These are phyloP conservation scores for Trichoderma sp. DNA, from an alignment of 2,329 filamentous ascomycete genomes.

Conservation along the genomic window DNA sequence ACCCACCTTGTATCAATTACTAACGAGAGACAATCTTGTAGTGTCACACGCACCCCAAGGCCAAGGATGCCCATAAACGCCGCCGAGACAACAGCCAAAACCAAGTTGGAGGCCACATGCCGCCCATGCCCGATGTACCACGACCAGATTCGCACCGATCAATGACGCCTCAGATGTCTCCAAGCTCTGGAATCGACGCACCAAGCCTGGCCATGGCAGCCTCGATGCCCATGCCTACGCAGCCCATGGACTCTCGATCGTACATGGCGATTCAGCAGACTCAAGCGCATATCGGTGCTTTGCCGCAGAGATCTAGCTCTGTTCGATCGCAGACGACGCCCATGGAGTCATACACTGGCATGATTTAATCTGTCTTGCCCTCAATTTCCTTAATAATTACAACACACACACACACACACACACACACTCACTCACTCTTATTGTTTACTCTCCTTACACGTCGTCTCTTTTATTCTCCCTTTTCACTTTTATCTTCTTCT, in stretches of 20 bases:
- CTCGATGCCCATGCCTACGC: conserved; percentile 15
- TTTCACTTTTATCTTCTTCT: neutral
- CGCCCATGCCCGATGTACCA: conserved; percentile 44
- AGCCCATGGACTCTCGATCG: conserved; percentile 5
- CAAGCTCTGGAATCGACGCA: conserved; percentile 2
- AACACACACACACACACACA: neutral
- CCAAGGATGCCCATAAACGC: conserved; percentile 67
- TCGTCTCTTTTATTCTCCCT: neutral
- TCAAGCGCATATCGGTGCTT: neutral
- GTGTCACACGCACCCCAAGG: conserved; percentile 70
- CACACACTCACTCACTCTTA: neutral
- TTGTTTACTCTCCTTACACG: neutral
- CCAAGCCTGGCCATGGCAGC: conserved; percentile 4
- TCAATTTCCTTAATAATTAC: neutral
- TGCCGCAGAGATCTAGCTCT: conserved; percentile 10
- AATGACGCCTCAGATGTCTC: conserved; percentile 27
- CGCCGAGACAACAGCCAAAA: conserved; percentile 59
- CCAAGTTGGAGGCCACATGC: conserved; percentile 36
- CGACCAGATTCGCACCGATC: conserved; percentile 44
- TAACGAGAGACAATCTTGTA: conserved; percentile 32
- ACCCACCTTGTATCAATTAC: neutral
- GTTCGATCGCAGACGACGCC: neutral
- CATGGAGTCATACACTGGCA: neutral
- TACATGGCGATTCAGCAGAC: conserved; percentile 15
- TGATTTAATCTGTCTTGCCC: neutral